Evolutionary conservation across 225 moss, liverwort and hornwort species (phyloP), one percentile per base, ranked within the genome.

Genomic region (Polytrichum formosum): DNA sequence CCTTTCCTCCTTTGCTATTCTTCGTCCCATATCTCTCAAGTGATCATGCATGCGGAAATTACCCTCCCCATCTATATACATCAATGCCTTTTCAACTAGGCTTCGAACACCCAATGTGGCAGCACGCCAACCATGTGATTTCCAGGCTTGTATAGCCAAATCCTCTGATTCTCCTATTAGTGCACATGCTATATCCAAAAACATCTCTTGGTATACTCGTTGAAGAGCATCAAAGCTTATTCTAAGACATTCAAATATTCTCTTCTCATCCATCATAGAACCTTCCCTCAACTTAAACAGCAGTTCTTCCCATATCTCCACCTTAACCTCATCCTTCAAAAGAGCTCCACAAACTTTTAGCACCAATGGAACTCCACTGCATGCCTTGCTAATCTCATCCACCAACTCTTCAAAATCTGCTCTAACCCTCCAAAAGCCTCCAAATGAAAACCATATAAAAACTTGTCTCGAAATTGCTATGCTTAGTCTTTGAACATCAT

Each of bases 191-290:
- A 23, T 23, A 23, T 23, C 23, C 23, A 23, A 23, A 23, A 23
- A 23, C 23, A 23, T 23, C 23, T 23, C 21, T 5, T 69, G 26
- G 4, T 69, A 23, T 26, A 19, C 53, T 4, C 23, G 23, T 27
- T 53, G 6, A 6, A 69, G 56, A 55, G 26, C 56, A 29, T 69
- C 69, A n/a, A 23, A 69, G 21, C 69, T 69, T 5, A 69, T 55
- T 17, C 55, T 18, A 6, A 69, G 27, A 28, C 29, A 53, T 10
- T 56, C 7, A 69, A 6, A 69, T 56, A 4, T 27, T 56, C 18
- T 28, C 26, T 16, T 69, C 18, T 26, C 26, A 18, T 5, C 30
- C 5, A 56, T 17, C n/a, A 69, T 13, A 25, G 23, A 23, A 23
- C 23, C 23, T 23, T 23, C 0, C 23, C 23, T 23, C 23, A 23